Evolutionary conservation across 2,329 filamentous ascomycete genomes (phyloP).

Genomic region (Madurella fahalii): DNA sequence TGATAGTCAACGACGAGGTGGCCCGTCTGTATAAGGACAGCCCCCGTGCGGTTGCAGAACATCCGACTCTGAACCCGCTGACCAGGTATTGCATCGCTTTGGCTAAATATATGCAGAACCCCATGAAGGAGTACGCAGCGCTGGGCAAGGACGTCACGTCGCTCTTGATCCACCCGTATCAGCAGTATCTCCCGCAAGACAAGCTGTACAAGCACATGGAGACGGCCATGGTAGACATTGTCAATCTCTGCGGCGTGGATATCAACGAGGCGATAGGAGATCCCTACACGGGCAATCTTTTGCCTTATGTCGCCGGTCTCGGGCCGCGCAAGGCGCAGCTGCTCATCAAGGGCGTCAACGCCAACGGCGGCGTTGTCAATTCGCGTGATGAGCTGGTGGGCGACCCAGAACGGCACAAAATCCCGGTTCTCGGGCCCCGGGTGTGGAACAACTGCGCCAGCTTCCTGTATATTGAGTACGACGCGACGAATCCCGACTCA

Average conservation of each 20-base stretch:
- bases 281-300: conserved; percentile 74
- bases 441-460: conserved; percentile 98
- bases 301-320: conserved; percentile 87
- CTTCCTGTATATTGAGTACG: conserved; percentile 87
- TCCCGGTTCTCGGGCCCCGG: conserved; percentile 77
- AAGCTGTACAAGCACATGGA: conserved; percentile 84
- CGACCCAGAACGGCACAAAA: conserved; percentile 72
- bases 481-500: conserved; percentile 72
- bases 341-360: conserved; percentile 83
- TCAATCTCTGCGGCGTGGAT: conserved; percentile 93
- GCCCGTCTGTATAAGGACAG: conserved; percentile 95
- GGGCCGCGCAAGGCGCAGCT: conserved; percentile 87
- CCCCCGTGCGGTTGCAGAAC: conserved; percentile 70
- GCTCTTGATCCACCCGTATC: conserved; percentile 82
- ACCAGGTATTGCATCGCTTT: conserved; percentile 87
- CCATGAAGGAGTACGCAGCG: conserved; percentile 92
- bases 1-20: conserved; percentile 94
- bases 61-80: conserved; percentile 73
- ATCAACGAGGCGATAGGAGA: conserved; percentile 88
- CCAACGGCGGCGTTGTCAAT: conserved; percentile 80
- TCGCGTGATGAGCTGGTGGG: conserved; percentile 85
- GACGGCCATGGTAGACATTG: conserved; percentile 97
- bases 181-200: conserved; percentile 82
- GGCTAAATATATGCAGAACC: conserved; percentile 89
- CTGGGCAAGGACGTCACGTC: conserved; percentile 84